Base-by-base conservation (phyloP, 1,284 basidiomycete species). In the Pyrrhoderma lamaoense region DNA sequence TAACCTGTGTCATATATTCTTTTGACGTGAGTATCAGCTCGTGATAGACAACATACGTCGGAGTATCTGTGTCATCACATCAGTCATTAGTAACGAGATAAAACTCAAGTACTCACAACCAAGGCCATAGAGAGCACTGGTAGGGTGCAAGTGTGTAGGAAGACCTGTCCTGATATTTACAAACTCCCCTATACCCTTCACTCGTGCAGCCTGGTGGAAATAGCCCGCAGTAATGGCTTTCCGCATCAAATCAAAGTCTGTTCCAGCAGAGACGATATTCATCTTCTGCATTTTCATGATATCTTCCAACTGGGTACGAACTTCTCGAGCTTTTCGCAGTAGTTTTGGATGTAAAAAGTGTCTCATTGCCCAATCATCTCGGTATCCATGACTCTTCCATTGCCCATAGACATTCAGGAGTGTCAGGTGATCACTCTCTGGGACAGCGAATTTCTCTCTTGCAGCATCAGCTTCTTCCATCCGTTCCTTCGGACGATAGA, bases 261-360 rank as follows among this genome's bases (percentile, higher is more conserved):
- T 98, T 2, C 93, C 93, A 44, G 85, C 89, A 3, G 92, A 90
- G 56, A 91, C 77, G 16, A 94, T 68, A 36, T 85, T 84, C 81
- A 99, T 89, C 71, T 96, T 97, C 68, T 98, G 94, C 66, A 89
- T 85, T 65, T 95, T 92, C 92, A 98, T 96, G 65, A 99, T 99
- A 65, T 99, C 96, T 65, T 97, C 93, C 21, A 99, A 75, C 69
- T 99, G 96, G 3, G 80, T 79, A 31, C 96, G 82, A n/a, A 99
- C 96, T 70, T 99, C 96, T 22, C 94, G 77, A 1, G 91, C 92
- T 67, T 99, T 99, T 47, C 94, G 77, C 22, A 99, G 76, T 36
- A 97, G 77, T 67, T 99, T 99, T 0, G 93, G 92, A 65, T 99
- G 96, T 50, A 99, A 66, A 70, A 99, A 99, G 67, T 99, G 96